phyloP scores from a whole-genome alignment of 1,284 basidiomycete species.

The Kalmanozyma brasiliensis region DNA sequence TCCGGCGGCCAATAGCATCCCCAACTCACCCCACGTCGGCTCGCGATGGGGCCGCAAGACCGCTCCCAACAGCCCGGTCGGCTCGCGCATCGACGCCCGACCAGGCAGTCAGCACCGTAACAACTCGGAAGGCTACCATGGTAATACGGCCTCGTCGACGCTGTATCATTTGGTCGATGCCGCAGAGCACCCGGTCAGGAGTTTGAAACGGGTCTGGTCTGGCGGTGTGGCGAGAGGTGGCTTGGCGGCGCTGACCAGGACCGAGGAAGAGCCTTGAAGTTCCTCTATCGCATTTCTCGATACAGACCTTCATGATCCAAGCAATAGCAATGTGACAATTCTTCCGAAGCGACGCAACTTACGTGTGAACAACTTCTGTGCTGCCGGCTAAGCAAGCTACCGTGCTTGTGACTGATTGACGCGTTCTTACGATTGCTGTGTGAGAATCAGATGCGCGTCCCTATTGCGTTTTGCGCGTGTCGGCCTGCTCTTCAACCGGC shows the following conservation, averaged over 20 bases:
- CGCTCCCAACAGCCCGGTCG: slow-evolving; percentile 42
- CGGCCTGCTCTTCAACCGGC: too few relatives aligned
- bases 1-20: slow-evolving; percentile 2
- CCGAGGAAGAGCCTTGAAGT: slow-evolving; percentile 36
- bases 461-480: slow-evolving; percentile 10
- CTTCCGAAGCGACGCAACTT: too few relatives aligned
- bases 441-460: too few relatives aligned
- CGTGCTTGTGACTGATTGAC: too few relatives aligned
- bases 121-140: slow-evolving; percentile 25
- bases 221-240: slow-evolving; percentile 51
- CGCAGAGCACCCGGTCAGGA: slow-evolving; percentile 53
- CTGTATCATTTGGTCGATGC: slow-evolving; percentile 48
- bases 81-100: slow-evolving; percentile 14
- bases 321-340: too few relatives aligned
- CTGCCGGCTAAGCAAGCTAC: too few relatives aligned
- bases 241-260: slow-evolving; percentile 43
- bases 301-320: too few relatives aligned
- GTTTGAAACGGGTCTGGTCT: slow-evolving; percentile 53
- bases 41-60: slow-evolving; percentile 46
- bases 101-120: slow-evolving; percentile 24
- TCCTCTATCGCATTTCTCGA: too few relatives aligned
- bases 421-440: too few relatives aligned
- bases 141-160: slow-evolving; percentile 17
- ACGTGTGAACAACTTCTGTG: too few relatives aligned
- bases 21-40: slow-evolving; percentile 27